phyloP scores from a whole-genome alignment of 2,329 filamentous ascomycete species.

The Ilyonectria robusta region DNA sequence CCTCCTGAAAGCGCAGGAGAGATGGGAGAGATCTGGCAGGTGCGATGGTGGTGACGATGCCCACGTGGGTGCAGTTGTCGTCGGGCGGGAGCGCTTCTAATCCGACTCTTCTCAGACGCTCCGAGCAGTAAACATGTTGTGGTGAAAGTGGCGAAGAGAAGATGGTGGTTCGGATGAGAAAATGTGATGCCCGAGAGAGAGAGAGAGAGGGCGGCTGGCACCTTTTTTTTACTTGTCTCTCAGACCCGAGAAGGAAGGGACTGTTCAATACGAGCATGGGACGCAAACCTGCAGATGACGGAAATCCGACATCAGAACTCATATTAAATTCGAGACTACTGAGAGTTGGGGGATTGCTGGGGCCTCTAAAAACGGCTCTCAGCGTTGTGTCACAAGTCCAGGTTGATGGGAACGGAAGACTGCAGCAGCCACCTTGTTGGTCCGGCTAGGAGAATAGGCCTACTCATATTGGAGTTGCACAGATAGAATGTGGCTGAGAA shows the following conservation, averaged over 20 bases:
- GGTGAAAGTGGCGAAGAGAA: neutral
- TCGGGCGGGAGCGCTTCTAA: neutral
- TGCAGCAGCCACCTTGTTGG: neutral
- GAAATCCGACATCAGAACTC: slow-evolving; percentile 5
- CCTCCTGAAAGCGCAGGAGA: neutral
- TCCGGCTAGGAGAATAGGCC: neutral
- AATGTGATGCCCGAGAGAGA: neutral
- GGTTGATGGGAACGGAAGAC: neutral
- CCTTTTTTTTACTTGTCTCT: neutral
- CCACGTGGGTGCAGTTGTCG: neutral
- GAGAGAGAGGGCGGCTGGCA: neutral
- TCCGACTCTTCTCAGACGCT: neutral
- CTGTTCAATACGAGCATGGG: slow-evolving; percentile 30
- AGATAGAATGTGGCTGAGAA: neutral
- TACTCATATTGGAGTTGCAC: neutral
- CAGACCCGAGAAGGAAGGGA: neutral
- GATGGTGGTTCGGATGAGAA: neutral
- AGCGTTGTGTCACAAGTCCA: neutral
- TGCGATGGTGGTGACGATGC: slow-evolving; percentile 1
- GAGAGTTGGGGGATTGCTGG: neutral
- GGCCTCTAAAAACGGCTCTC: neutral
- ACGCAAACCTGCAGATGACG: slow-evolving; percentile 35
- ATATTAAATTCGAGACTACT: neutral
- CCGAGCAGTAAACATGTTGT: neutral
- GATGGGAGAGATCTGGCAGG: neutral